Evolutionary conservation across 108 stramenopile species (phyloP).

Genomic region (Aurantiochytrium sp.): DNA sequence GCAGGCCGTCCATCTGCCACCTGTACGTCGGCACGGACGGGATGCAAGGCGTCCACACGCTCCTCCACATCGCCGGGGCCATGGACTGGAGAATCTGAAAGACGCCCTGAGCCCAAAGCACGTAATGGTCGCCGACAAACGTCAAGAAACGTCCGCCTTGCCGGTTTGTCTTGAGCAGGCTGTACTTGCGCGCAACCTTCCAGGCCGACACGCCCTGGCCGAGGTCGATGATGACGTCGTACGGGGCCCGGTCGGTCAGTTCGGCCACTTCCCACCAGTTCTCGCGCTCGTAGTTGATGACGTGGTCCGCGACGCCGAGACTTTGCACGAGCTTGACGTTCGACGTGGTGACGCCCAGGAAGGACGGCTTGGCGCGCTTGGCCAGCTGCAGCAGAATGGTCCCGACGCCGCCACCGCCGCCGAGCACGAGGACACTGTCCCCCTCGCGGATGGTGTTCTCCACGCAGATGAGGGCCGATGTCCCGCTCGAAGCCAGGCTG

Average conservation of each 20-base stretch:
- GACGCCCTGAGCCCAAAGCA: background rate
- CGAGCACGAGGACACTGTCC: background rate
- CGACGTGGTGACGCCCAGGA: background rate
- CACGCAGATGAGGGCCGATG: background rate
- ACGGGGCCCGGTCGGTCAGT: background rate
- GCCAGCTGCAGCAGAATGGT: background rate
- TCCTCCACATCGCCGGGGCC: background rate
- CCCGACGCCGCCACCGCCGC: conserved; percentile 9
- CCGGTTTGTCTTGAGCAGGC: background rate
- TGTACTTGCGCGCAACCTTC: background rate
- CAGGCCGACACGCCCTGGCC: background rate
- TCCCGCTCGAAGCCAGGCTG: background rate
- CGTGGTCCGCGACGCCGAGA: background rate
- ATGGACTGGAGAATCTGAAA: conserved; percentile 1
- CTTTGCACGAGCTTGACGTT: background rate
- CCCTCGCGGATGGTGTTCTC: background rate
- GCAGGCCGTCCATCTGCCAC: background rate
- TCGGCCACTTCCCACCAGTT: background rate
- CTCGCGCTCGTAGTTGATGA: background rate
- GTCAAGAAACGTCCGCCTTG: background rate
- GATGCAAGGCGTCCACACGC: background rate
- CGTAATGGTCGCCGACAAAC: background rate
- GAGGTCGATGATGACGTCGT: conserved; percentile 4
- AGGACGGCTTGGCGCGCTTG: background rate
- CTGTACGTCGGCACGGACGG: background rate